Evolutionary conservation across 1,284 basidiomycete species (phyloP), one percentile per base, ranked within the genome.

Genomic region (Gomphus sp.): DNA sequence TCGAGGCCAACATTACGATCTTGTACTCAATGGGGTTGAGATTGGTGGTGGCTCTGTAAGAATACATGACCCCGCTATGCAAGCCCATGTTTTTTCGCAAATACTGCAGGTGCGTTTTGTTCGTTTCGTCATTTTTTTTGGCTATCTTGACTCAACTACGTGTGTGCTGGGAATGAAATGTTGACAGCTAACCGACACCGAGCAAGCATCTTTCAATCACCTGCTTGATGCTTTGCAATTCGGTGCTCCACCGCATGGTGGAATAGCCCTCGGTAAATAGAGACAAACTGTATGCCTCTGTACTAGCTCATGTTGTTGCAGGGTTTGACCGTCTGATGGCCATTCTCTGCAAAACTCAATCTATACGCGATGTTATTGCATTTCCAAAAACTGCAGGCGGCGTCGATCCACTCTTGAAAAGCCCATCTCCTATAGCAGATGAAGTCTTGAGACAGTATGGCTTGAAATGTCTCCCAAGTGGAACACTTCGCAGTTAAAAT

Each of bases 221-320:
- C 79, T 98, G 6, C 73, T 97, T 34, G 84, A 91, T 65, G 95
- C 94, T 4, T 78, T 98, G 55, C 78, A 78, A 65, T 91, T 84
- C 70, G 94, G 94, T 60, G 94, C 95, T 7, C 95, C 94, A 11
- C 94, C 94, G 62, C 94, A 98, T 72, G 94, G 89, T n/a, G 94
- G 94, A 47, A 90, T 98, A 58, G 94, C 94, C 0, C 76, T 96
- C 58, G 93, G 92, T 89, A 68, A 62, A 76, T 63, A 44, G 61
- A 54, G 37, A 39, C 49, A 54, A 37, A 28, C 48, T 22, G 22
- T 22, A 54, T 48, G 59, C 65, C 61, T 36, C 58, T 55, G 43
- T 57, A 55, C 64, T 28, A 60, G 52, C 44, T 36, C 50, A 44
- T 18, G 31, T 31, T 25, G 10, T 55, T 62, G 49, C 68, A 93